These are phyloP conservation scores for Fusarium falciforme DNA, from an alignment of 2,329 filamentous ascomycete genomes.

Conservation along the genomic window DNA sequence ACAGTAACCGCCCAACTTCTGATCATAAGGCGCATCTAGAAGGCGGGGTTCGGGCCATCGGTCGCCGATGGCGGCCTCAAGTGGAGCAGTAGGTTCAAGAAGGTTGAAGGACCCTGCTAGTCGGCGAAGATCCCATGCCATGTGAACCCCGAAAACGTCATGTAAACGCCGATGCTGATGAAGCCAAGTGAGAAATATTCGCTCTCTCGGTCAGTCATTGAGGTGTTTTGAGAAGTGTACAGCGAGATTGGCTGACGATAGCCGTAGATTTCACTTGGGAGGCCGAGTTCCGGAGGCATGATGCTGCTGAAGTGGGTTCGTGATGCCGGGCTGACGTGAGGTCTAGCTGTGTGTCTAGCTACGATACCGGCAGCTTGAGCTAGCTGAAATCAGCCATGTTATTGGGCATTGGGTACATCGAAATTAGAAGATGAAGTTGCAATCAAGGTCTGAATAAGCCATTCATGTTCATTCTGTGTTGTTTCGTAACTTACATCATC, in stretches of 20 bases:
- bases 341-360: not conserved
- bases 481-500: not conserved
- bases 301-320: not conserved
- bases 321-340: not conserved
- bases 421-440: not conserved
- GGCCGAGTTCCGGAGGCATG: not conserved
- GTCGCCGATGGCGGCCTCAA: conserved; percentile 26
- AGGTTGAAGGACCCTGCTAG: conserved; percentile 5
- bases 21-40: conserved; percentile 2
- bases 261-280: not conserved
- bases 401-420: not conserved
- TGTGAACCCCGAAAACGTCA: not conserved
- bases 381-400: not conserved
- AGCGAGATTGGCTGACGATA: not conserved
- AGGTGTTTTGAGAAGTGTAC: not conserved
- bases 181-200: not conserved
- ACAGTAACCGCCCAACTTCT: not conserved
- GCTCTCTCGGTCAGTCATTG: not conserved
- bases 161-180: not conserved
- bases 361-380: not conserved
- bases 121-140: not conserved
- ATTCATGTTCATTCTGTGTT: not conserved
- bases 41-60: conserved; percentile 31
- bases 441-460: not conserved
- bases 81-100: conserved; percentile 13